Evolutionary conservation across 2,329 filamentous ascomycete genomes (phyloP).

Genomic region (Tricladium varicosporioides): DNA sequence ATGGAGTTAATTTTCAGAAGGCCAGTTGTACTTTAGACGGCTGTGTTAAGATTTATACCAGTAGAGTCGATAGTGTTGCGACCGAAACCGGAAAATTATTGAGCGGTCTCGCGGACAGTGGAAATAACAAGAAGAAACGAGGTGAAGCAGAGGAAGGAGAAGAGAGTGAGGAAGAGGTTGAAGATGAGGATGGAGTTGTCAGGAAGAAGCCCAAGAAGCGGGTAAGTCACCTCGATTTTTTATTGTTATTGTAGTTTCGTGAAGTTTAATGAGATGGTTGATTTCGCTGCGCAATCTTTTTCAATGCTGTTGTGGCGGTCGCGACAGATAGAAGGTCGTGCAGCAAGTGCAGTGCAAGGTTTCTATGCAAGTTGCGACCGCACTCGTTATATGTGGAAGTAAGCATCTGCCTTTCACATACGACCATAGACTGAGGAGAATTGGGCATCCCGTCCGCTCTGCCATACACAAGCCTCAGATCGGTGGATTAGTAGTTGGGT

Average conservation of each 20-base stretch:
- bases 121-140: conserved; percentile 70
- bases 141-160: conserved; percentile 63
- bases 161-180: conserved; percentile 60
- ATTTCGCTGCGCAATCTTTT: background rate
- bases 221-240: conserved; percentile 44
- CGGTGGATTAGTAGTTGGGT: conserved; percentile 32
- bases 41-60: conserved; percentile 99
- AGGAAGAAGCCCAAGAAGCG: conserved; percentile 71
- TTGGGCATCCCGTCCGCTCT: conserved; percentile 32
- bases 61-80: conserved; percentile 94
- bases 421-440: conserved; percentile 30
- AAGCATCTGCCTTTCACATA: conserved; percentile 17
- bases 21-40: conserved; percentile 96
- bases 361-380: too few species aligned
- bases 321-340: too few species aligned
- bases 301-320: too few species aligned
- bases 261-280: background rate
- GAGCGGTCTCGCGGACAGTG: conserved; percentile 87
- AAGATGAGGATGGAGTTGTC: conserved; percentile 53
- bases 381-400: conserved; percentile 1
- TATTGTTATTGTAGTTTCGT: background rate
- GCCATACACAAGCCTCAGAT: conserved; percentile 31
- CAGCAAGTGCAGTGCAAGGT: too few species aligned
- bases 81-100: conserved; percentile 95
- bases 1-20: conserved; percentile 97